Base-by-base conservation (phyloP, 352 stramenopile genomes). In the Globisporangium paroecandrum region DNA sequence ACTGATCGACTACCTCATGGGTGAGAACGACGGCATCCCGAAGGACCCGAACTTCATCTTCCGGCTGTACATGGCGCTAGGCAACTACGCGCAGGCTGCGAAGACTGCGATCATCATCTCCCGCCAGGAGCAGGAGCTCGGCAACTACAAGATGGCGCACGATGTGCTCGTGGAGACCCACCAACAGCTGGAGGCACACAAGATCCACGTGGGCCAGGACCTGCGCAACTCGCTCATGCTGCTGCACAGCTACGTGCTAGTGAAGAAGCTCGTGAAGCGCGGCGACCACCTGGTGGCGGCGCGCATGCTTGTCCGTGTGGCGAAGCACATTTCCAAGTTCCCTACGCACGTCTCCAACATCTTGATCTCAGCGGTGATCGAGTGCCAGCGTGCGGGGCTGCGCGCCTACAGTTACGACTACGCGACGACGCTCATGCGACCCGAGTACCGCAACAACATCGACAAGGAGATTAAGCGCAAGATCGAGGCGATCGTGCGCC, bases 21-120 rank as follows among this genome's bases (percentile, higher is more conserved):
- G 93, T 46, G 95, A 98, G 69, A 91, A 89, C 47, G 93, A 98
- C 69, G 94, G 94, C 32, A 95, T 98, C 59, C 90, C 90, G 1
- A 98, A 98, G 72, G 95, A 98, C 66, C 92, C 93, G 5, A 94
- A 97, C 69, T 95, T 98, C 69, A 98, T 98, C 62, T 98, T 98
- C 64, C 85, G 92, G 0, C 71, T 98, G 18, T 98, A 98, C 78
- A 87, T 98, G 82, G 90, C 91, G 24, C 82, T 98, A n/a, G 93
- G 90, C 20, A 98, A 98, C 75, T 98, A 97, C 76, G 73, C 89
- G 0, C 89, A 98, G 69, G 94, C 94, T 0, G 90, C 92, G 18
- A 97, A 98, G 70, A 98, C 94, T 6, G 94, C 94, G 12, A 85
- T 98, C 61, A 97, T 98, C 72, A 98, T 98, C 65, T 88, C 95